Percentiles rank a stretch among this genome's conserved stretches.
phyloP scores from a whole-genome alignment of 2,329 filamentous ascomycete species.

The Trichoderma semiorbis region DNA sequence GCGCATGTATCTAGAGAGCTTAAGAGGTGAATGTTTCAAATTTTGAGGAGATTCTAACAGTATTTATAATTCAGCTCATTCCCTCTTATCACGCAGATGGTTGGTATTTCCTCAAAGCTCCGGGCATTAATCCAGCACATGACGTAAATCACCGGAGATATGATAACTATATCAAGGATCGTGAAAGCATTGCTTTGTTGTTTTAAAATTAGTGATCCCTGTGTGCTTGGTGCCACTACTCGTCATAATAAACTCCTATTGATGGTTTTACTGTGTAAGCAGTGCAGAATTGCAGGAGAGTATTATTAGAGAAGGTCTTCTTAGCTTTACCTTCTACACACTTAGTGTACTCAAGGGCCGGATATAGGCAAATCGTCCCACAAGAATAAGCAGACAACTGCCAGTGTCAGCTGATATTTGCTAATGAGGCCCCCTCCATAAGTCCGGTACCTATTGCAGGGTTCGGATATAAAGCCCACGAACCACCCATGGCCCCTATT shows the following conservation, averaged over 20 bases:
- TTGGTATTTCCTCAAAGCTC: not conserved
- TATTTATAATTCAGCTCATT: not conserved
- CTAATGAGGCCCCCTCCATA: not conserved
- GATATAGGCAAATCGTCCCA: not conserved
- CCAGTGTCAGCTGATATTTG: not conserved
- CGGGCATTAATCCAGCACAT: not conserved
- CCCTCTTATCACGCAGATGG: not conserved
- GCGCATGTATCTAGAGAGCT: not conserved
- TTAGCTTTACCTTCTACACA: not conserved
- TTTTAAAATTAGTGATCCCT: not conserved
- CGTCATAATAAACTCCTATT: not conserved
- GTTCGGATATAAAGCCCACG: not conserved
- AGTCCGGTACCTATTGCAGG: not conserved
- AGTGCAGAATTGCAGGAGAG: not conserved
- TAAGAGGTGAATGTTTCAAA: not conserved
- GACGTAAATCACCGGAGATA: not conserved
- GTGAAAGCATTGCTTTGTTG: not conserved
- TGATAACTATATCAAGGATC: not conserved
- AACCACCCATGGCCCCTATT: not conserved
- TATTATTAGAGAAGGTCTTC: not conserved
- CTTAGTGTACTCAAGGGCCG: not conserved
- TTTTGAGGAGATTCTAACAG: not conserved
- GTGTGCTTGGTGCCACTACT: not conserved
- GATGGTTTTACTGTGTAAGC: not conserved
- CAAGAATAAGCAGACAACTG: not conserved